Conservation (phyloP, 352 stramenopile species). For the Phytopythium cucurbitacearum region DNA sequence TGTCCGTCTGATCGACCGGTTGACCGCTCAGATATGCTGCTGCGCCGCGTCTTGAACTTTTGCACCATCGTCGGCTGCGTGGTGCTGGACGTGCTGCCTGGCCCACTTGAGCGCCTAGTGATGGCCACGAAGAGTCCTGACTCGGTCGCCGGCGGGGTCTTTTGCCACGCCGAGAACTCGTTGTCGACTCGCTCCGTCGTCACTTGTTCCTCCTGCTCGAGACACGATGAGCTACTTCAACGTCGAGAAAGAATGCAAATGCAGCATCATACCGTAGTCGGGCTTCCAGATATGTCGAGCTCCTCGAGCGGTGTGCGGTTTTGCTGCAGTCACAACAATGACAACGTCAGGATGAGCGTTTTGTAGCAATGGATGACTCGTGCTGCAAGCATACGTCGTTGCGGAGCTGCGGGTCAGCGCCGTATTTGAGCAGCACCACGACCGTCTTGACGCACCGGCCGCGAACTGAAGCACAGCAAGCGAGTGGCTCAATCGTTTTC, state of each 20-base stretch:
- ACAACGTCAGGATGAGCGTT: background rate
- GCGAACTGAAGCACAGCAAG: slow-evolving; percentile 16
- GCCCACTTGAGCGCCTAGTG: background rate
- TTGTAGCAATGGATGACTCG: background rate
- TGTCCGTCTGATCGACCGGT: background rate
- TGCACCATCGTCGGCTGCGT: slow-evolving; percentile 1
- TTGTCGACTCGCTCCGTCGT: slow-evolving; percentile 1
- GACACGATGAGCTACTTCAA: background rate
- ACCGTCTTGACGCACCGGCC: slow-evolving; percentile 54
- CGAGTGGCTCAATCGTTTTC: background rate
- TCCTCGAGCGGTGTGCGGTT: slow-evolving; percentile 65
- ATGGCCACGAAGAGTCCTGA: background rate
- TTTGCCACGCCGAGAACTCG: slow-evolving; percentile 5
- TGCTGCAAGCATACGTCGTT: slow-evolving; percentile 43
- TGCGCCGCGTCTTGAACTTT: slow-evolving; percentile 1
- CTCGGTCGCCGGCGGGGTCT: background rate
- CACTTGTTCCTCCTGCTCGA: slow-evolving; percentile 1
- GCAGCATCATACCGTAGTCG: slow-evolving; percentile 22
- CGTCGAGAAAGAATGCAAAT: background rate
- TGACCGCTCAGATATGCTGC: slow-evolving; percentile 5
- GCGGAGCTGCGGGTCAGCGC: slow-evolving; percentile 45
- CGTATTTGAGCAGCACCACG: slow-evolving; percentile 55
- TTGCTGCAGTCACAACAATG: slow-evolving; percentile 27
- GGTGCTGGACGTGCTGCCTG: background rate
- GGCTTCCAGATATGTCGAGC: slow-evolving; percentile 25